These are phyloP conservation scores for Chenopodium formosanum DNA, from an alignment of 148 eudicot species.

Conservation along the genomic window DNA sequence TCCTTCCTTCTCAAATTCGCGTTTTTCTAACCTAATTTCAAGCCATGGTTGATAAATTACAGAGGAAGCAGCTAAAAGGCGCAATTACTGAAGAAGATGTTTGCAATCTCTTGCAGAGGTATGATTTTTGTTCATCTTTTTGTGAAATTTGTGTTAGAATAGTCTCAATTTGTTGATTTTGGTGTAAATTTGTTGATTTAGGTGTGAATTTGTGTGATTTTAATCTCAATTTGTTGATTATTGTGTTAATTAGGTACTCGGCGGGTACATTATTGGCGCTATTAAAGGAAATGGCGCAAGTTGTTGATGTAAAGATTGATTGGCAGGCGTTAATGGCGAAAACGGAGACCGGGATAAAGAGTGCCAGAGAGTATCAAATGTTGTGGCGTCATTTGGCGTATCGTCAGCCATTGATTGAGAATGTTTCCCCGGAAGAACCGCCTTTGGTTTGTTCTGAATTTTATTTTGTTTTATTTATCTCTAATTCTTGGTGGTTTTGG, in stretches of 20 bases:
- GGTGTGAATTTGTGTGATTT: not conserved
- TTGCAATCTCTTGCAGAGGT: slow-evolving; percentile 64
- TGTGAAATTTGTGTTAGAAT: not conserved
- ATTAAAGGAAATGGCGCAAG: slow-evolving; percentile 62
- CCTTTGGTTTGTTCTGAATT: slow-evolving; percentile 42
- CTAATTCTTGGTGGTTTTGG: not conserved
- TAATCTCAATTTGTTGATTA: not conserved
- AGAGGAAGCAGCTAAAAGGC: not conserved
- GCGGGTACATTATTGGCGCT: slow-evolving; percentile 56
- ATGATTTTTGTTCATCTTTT: not conserved
- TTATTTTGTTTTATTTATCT: not conserved
- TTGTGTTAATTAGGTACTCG: slow-evolving; percentile 44
- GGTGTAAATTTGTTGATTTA: slow-evolving; percentile 33
- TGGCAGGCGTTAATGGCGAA: slow-evolving; percentile 71
- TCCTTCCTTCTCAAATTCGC: no score
- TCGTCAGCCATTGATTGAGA: slow-evolving; percentile 44
- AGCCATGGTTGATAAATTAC: not conserved
- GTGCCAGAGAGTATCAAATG: slow-evolving; percentile 73
- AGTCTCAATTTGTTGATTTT: not conserved
- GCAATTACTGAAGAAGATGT: slow-evolving; percentile 52
- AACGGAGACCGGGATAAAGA: slow-evolving; percentile 60
- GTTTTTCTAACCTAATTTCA: no score
- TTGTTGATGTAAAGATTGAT: slow-evolving; percentile 51
- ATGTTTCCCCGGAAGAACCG: slow-evolving; percentile 31
- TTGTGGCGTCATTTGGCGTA: slow-evolving; percentile 94